Conservation (phyloP, 1,284 basidiomycete genomes). For the Trichosporon inkin region DNA sequence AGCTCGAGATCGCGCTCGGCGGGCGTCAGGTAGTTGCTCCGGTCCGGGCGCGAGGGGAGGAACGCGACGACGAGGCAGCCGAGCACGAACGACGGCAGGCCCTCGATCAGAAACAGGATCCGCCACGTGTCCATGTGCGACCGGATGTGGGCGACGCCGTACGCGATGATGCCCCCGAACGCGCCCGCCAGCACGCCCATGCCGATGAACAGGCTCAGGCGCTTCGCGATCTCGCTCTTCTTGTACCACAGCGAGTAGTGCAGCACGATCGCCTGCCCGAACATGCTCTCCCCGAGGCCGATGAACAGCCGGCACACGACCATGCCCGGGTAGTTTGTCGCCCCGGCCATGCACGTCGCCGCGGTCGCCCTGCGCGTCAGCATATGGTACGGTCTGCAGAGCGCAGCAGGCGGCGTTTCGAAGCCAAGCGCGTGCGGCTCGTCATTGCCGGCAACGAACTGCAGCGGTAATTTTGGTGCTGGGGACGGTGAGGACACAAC, state of each 20-base stretch:
- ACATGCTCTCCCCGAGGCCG: conserved; percentile 47
- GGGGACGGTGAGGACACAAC: neutral
- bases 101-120: conserved; percentile 23
- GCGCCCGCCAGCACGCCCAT: conserved; percentile 21
- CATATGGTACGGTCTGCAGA: neutral
- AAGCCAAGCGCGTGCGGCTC: too few relatives aligned
- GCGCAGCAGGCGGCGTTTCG: too few relatives aligned
- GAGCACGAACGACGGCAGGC: conserved; percentile 53
- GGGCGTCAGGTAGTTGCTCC: conserved; percentile 62
- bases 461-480: too few relatives aligned
- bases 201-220: conserved; percentile 29
- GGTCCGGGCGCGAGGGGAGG: conserved; percentile 69
- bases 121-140: conserved; percentile 9
- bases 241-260: conserved; percentile 28
- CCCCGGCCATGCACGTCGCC: conserved; percentile 47
- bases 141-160: conserved; percentile 17
- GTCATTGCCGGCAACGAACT: too few relatives aligned
- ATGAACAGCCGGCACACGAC: conserved; percentile 49
- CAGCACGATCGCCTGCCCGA: conserved; percentile 46
- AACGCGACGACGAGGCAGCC: conserved; percentile 60
- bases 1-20: conserved; percentile 59
- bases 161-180: conserved; percentile 21
- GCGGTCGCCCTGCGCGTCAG: conserved; percentile 26
- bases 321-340: conserved; percentile 39
- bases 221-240: conserved; percentile 25